phyloP scores from a whole-genome alignment of 495 filamentous ascomycete species.

The Aspergillus panamensis region DNA sequence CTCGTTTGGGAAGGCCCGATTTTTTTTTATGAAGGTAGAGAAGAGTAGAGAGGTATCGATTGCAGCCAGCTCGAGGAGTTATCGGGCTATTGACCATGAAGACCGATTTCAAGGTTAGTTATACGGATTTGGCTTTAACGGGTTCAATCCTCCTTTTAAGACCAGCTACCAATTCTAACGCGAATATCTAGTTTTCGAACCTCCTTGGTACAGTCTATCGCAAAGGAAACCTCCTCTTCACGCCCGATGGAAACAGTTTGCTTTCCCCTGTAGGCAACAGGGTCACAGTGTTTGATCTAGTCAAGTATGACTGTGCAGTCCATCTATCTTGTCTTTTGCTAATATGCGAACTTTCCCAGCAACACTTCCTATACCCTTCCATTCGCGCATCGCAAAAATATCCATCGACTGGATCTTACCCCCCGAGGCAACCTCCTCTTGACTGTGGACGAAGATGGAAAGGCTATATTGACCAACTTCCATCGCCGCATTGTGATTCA shows the following conservation, averaged over 20 bases:
- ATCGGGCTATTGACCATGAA: conserved; percentile 65
- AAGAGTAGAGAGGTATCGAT: conserved; percentile 5
- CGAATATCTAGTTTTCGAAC: conserved; percentile 74
- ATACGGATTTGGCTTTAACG: too few relatives aligned
- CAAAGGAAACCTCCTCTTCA: conserved; percentile 94
- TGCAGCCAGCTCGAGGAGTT: conserved; percentile 4
- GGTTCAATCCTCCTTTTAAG: background rate
- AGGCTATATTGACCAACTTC: conserved; percentile 86
- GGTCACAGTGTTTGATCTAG: conserved; percentile 91
- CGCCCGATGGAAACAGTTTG: conserved; percentile 90
- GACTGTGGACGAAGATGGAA: conserved; percentile 90
- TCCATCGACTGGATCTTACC: conserved; percentile 79
- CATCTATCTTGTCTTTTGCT: conserved; percentile 8
- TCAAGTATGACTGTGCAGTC: conserved; percentile 62
- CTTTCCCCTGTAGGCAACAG: conserved; percentile 97
- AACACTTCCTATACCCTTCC: conserved; percentile 96
- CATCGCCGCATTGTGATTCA: conserved; percentile 79
- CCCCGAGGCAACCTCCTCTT: conserved; percentile 88
- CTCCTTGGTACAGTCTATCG: conserved; percentile 95
- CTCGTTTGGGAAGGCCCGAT: conserved; percentile 20
- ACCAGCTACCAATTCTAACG: conserved; percentile 5
- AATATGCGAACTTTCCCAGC: conserved; percentile 37
- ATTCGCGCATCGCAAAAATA: conserved; percentile 90
- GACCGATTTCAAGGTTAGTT: conserved; percentile 83
- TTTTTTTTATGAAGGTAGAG: conserved; percentile 17